phyloP scores from a whole-genome alignment of 306 rosid genomes.

The Cyamopsis tetragonoloba region DNA sequence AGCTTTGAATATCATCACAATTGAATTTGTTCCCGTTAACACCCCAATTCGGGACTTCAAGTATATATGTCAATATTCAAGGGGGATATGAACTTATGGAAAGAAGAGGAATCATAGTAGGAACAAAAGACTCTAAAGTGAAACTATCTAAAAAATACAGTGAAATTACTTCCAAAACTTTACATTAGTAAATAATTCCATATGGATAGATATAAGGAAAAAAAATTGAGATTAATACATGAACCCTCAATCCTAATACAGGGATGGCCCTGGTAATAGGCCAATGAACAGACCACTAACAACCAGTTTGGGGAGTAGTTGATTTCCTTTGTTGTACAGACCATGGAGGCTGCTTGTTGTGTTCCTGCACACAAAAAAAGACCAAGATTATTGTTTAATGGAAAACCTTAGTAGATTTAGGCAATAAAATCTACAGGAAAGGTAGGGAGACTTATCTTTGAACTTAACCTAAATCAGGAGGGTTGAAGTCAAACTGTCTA shows the following conservation, averaged over 20 bases:
- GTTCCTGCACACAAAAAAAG: conserved; percentile 47
- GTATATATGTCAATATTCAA: neutral
- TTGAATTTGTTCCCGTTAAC: neutral
- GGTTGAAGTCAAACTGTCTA: neutral
- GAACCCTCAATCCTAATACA: conserved; percentile 9
- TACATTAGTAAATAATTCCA: neutral
- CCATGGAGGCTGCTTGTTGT: conserved; percentile 77
- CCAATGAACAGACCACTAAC: conserved; percentile 22
- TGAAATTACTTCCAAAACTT: neutral
- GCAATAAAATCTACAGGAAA: neutral
- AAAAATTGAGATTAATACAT: neutral
- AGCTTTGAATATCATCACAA: neutral
- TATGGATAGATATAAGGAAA: neutral
- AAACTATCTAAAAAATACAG: neutral
- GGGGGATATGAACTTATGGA: neutral
- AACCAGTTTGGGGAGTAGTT: conserved; percentile 33
- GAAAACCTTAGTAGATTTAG: neutral
- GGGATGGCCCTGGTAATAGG: neutral
- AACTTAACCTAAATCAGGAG: too few relatives aligned
- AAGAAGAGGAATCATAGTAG: neutral
- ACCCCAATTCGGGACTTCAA: neutral
- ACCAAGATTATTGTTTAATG: neutral
- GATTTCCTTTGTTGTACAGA: conserved; percentile 74
- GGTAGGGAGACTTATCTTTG: neutral
- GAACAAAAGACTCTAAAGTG: neutral